A percentile compares a stretch with the other conserved stretches of the same genome.
These are phyloP conservation scores for Mycena citricolor DNA, from an alignment of 1,284 basidiomycete genomes.

Conservation along the genomic window DNA sequence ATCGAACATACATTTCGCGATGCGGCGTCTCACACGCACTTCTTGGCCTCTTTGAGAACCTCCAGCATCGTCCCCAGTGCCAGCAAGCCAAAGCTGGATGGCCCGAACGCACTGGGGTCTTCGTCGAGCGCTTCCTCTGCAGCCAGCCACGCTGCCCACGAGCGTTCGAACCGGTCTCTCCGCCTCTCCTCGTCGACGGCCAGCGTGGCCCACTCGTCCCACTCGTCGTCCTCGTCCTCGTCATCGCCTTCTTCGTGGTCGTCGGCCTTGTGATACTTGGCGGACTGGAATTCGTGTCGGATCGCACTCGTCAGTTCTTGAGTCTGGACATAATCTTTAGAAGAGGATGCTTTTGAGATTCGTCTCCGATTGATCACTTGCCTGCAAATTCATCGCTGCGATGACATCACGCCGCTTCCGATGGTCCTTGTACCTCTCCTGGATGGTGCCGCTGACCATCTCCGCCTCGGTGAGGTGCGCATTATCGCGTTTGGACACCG, in stretches of 20 bases:
- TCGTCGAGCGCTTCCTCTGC: conserved; percentile 31
- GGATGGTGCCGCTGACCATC: conserved; percentile 44
- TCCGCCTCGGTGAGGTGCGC: conserved; percentile 39
- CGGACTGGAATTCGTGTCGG: conserved; percentile 31
- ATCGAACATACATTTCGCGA: too few relatives aligned
- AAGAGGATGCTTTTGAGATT: neutral
- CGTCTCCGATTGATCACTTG: conserved; percentile 17
- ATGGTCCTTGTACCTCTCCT: conserved; percentile 41
- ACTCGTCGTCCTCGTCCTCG: conserved; percentile 27
- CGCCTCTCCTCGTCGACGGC: conserved; percentile 20
- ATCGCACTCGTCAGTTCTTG: conserved; percentile 37
- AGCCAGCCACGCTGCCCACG: conserved; percentile 39
- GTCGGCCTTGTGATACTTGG: conserved; percentile 10
- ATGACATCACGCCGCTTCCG: conserved; percentile 37
- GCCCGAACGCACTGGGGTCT: conserved; percentile 33
- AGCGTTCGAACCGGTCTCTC: conserved; percentile 32
- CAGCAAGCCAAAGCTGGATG: conserved; percentile 42
- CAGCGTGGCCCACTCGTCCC: conserved; percentile 26
- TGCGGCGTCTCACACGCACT: neutral
- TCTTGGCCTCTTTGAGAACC: conserved; percentile 29
- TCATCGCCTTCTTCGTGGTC: conserved; percentile 22
- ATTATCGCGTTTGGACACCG: conserved; percentile 35
- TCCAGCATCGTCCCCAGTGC: conserved; percentile 41
- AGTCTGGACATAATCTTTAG: conserved; percentile 29
- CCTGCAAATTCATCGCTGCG: conserved; percentile 43